phyloP scores from a whole-genome alignment of 805 yeast species.

The Kluyveromyces lactis region DNA sequence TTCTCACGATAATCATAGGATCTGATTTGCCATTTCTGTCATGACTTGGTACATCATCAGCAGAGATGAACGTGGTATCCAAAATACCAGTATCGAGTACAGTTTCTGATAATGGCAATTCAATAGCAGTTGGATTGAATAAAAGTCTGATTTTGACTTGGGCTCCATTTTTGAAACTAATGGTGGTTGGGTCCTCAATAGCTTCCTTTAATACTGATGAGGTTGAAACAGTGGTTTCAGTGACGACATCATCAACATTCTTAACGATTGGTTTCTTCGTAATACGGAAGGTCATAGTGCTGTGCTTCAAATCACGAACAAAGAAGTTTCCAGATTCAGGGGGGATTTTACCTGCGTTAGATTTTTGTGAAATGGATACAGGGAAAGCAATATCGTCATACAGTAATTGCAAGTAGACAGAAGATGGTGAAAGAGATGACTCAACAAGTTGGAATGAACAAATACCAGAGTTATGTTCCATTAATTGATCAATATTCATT shows the following conservation, averaged over 20 bases:
- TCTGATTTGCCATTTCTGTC: constrained; percentile 75
- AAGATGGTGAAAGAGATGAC: constrained; percentile 43
- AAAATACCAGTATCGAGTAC: constrained; percentile 61
- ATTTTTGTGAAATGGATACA: constrained; percentile 41
- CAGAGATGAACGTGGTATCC: constrained; percentile 49
- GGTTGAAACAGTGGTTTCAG: constrained; percentile 44
- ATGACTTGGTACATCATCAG: constrained; percentile 44
- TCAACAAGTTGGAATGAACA: constrained; percentile 43
- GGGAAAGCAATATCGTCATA: constrained; percentile 62
- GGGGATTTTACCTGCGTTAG: constrained; percentile 38
- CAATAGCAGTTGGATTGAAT: constrained; percentile 49
- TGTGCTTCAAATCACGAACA: constrained; percentile 62
- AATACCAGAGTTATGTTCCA: constrained; percentile 50
- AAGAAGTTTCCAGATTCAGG: constrained; percentile 51
- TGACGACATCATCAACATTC: constrained; percentile 39
- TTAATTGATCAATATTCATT: constrained; percentile 43
- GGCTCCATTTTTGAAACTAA: constrained; percentile 35
- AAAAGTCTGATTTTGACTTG: constrained; percentile 43
- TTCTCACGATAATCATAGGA: constrained; percentile 48
- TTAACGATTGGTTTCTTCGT: constrained; percentile 43
- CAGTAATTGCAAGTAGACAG: constrained; percentile 46
- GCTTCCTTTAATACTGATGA: constrained; percentile 46
- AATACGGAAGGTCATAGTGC: constrained; percentile 48
- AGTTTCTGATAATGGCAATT: constrained; percentile 50
- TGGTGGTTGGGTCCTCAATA: constrained; percentile 36